Base-by-base conservation (phyloP, 352 stramenopile genomes). In the Aphanomyces euteiches region DNA sequence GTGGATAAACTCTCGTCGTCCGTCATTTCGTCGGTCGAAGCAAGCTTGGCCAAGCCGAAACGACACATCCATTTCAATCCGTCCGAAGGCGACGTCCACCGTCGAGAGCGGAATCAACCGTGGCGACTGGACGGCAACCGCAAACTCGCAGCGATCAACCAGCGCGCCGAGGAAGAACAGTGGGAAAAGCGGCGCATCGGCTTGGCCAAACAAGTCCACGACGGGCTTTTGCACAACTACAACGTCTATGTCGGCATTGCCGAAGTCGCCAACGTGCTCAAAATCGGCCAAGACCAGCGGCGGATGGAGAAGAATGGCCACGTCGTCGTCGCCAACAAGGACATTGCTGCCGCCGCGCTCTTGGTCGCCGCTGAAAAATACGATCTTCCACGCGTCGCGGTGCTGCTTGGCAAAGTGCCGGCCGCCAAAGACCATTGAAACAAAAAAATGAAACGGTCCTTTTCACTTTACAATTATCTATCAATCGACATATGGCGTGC, bases 321-420 rank as follows among this genome's bases (percentile, higher is more conserved):
- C 4, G 28, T 28, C 28, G 65, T 41, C 5, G 67, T 78, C 72
- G 10, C 56, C 73, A 45, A 70, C 8, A 81, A 76, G 12, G 82
- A 92, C 41, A 81, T 91, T 8, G 75, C 75, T 4, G 77, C 81
- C 15, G 76, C 89, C 17, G 82, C 90, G 57, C 77, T 92, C 2
- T 78, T 90, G 43, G 82, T 77, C 5, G 83, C 83, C 3, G 76
- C 82, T 3, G 85, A 92, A 64, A 92, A 92, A 56, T 92, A 91
- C 50, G 85, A 91, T 37, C 74, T 92, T 2, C 90, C 89, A 47
- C 83, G 88, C 34, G 73, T 90, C 36, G 77, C 79, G 12, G 36
- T 81, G 28, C 71, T 93, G 12, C 72, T 91, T 10, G 82, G 91
- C 50, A 87, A 85, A 70, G 86, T 91, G 10, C 85, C n/a, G n/a